phyloP scores from a whole-genome alignment of 179 eudicot species.

The Drosera spatulata region DNA sequence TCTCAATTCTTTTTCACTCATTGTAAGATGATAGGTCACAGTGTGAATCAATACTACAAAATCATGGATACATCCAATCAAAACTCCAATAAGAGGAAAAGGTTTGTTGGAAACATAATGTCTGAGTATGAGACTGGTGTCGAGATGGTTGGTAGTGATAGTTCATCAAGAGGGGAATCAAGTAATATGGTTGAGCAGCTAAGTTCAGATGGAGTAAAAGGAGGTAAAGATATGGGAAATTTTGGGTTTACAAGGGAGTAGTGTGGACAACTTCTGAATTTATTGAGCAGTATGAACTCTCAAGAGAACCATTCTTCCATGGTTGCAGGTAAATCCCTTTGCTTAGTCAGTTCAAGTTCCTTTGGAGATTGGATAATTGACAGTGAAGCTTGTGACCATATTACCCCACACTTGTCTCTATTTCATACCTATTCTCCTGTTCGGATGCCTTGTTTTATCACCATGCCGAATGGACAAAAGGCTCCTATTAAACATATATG shows the following conservation, averaged over 20 bases:
- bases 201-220: too few species aligned
- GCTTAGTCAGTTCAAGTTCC: neutral
- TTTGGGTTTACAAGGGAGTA: neutral
- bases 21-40: too few species aligned
- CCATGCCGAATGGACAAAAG: neutral
- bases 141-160: too few species aligned
- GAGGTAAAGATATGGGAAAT: too few species aligned
- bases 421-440: neutral
- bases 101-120: too few species aligned
- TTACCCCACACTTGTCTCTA: neutral
- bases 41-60: too few species aligned
- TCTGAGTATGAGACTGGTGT: too few species aligned
- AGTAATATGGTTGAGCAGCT: too few species aligned
- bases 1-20: too few species aligned
- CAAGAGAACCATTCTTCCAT: neutral
- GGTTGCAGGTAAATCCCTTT: neutral
- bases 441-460: neutral
- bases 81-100: too few species aligned
- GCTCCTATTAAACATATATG: neutral
- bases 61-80: too few species aligned
- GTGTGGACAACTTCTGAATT: neutral
- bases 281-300: neutral
- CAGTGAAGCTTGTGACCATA: neutral
- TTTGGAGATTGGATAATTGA: neutral
- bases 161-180: too few species aligned